Conservation (phyloP, 176 grass and related monocot genomes). For the Aegilops tauschii region DNA sequence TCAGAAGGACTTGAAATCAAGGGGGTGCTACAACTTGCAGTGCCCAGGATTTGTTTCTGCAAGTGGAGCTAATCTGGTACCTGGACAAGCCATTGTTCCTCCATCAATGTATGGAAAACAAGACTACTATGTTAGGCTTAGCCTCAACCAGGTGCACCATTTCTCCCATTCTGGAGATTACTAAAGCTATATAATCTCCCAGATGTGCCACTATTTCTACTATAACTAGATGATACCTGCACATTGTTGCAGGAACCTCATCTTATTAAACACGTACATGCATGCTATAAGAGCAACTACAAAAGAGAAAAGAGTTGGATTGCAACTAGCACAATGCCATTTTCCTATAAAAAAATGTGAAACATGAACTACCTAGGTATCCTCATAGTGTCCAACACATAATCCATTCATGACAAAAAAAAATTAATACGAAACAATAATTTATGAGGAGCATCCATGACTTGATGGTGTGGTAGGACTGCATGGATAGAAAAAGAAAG, state of each 20-base stretch:
- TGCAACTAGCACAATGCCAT: background rate
- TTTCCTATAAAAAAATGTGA: background rate
- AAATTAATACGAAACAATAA: background rate
- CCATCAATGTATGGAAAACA: constrained; percentile 15
- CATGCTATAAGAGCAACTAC: background rate
- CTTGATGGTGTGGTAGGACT: background rate
- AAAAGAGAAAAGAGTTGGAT: background rate
- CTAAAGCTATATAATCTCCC: background rate
- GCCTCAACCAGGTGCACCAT: constrained; percentile 19
- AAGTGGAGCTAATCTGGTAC: constrained; percentile 11
- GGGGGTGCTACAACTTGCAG: constrained; percentile 30
- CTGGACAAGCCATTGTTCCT: constrained; percentile 33
- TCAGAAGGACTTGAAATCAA: background rate
- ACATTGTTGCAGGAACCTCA: background rate
- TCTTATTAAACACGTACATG: background rate
- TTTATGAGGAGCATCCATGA: background rate
- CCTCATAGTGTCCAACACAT: background rate
- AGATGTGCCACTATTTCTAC: background rate
- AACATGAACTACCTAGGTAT: background rate
- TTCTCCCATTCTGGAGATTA: background rate
- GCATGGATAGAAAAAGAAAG: background rate
- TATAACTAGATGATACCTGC: background rate
- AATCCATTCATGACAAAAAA: background rate
- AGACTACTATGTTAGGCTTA: constrained; percentile 22
- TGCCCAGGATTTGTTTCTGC: constrained; percentile 41